A percentile compares a stretch with the other conserved stretches of the same genome.
These are phyloP conservation scores for Lactarius sanguifluus DNA, from an alignment of 768 basidiomycete species.

Conservation along the genomic window DNA sequence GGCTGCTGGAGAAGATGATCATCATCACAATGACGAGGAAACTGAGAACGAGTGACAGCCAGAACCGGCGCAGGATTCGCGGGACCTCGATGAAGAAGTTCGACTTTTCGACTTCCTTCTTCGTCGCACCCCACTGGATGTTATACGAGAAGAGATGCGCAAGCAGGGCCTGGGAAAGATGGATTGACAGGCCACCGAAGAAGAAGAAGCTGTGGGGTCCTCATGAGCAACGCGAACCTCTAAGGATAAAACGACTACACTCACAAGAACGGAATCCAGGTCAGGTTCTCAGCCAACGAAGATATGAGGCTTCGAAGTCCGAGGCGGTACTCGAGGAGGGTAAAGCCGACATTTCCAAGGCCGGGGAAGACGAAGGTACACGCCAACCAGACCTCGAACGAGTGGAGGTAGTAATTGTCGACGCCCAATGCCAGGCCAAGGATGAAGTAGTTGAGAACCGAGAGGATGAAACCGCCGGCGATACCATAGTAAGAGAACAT, in stretches of 20 bases:
- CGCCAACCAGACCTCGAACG: slow-evolving; percentile 73
- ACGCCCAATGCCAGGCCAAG: slow-evolving; percentile 60
- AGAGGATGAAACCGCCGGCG: slow-evolving; percentile 59
- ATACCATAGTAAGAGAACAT: slow-evolving; percentile 61
- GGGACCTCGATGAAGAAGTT: slow-evolving; percentile 93
- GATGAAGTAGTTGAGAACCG: slow-evolving; percentile 68
- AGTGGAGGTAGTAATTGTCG: slow-evolving; percentile 70
- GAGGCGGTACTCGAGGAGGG: slow-evolving; percentile 66
- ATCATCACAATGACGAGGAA: slow-evolving; percentile 52
- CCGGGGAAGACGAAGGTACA: slow-evolving; percentile 70
- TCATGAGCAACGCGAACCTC: slow-evolving; percentile 2
- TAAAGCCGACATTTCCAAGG: slow-evolving; percentile 66
- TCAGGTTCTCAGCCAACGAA: slow-evolving; percentile 55
- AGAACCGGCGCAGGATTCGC: slow-evolving; percentile 77
- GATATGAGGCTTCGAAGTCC: slow-evolving; percentile 54
- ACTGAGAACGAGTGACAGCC: slow-evolving; percentile 58
- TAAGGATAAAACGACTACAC: slow-evolving; percentile 35
- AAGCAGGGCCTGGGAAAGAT: slow-evolving; percentile 52
- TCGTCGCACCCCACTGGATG: slow-evolving; percentile 57
- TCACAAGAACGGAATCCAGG: slow-evolving; percentile 75
- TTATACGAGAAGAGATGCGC: slow-evolving; percentile 60
- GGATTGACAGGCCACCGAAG: slow-evolving; percentile 57
- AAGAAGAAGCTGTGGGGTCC: slow-evolving; percentile 45
- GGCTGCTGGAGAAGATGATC: slow-evolving; percentile 48
- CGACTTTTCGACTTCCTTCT: slow-evolving; percentile 82